These are phyloP conservation scores for Mycena pura DNA, from an alignment of 768 basidiomycete species.

Conservation along the genomic window DNA sequence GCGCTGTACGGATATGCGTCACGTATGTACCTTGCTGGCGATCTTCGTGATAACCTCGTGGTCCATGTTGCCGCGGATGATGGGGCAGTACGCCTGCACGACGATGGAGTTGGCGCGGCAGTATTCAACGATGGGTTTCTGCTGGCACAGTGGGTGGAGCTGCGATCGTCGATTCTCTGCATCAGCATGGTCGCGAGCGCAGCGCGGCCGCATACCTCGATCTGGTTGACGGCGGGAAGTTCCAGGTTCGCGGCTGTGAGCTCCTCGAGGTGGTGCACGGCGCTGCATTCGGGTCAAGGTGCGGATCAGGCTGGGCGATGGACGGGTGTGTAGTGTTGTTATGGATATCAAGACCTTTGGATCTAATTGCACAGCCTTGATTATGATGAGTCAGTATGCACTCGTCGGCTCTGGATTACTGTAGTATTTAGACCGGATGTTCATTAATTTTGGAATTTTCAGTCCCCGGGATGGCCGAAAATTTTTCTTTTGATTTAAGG, in stretches of 20 bases:
- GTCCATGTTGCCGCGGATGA: slow-evolving; percentile 66
- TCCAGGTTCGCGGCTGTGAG: slow-evolving; percentile 67
- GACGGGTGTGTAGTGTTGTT: neutral
- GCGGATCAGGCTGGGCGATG: neutral
- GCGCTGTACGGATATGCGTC: neutral
- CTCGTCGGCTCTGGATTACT: too few species aligned
- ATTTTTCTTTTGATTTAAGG: too few species aligned
- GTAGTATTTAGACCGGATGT: too few species aligned
- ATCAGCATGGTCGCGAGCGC: slow-evolving; percentile 14
- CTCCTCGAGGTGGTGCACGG: slow-evolving; percentile 76
- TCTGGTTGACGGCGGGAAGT: slow-evolving; percentile 79
- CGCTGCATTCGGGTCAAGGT: slow-evolving; percentile 55
- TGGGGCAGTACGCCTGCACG: slow-evolving; percentile 79
- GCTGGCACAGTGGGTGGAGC: slow-evolving; percentile 87
- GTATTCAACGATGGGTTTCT: slow-evolving; percentile 78
- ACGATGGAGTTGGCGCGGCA: slow-evolving; percentile 66
- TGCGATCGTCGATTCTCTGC: slow-evolving; percentile 34
- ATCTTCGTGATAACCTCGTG: slow-evolving; percentile 60
- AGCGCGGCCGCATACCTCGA: too few species aligned
- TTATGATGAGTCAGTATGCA: slow-evolving; percentile 67
- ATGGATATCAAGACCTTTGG: too few species aligned
- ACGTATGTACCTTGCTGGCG: slow-evolving; percentile 60
- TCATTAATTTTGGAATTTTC: too few species aligned
- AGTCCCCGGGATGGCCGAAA: too few species aligned
- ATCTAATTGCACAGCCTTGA: slow-evolving; percentile 84